These are phyloP conservation scores for Candida insectorum DNA, from an alignment of 805 yeast species.

Conservation along the genomic window DNA sequence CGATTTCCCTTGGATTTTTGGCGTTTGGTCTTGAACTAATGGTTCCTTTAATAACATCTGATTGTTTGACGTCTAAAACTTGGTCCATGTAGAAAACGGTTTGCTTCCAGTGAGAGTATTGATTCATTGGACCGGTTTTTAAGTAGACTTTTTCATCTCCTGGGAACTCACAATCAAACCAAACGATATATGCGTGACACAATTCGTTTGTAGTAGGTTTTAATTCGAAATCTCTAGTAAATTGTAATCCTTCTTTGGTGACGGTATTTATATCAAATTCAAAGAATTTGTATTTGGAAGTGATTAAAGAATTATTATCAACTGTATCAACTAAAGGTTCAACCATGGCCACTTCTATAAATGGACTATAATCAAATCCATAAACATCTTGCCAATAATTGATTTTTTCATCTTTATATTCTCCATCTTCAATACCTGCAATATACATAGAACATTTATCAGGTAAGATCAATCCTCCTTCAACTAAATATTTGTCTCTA, in stretches of 20 bases:
- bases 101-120: conserved; percentile 98
- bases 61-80: conserved; percentile 71
- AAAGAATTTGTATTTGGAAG: conserved; percentile 68
- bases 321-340: conserved; percentile 98
- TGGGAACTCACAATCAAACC: conserved; percentile 95
- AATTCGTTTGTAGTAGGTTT: conserved; percentile 74
- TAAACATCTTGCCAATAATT: conserved; percentile 96
- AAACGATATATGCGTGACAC: conserved; percentile 85
- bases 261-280: conserved; percentile 91
- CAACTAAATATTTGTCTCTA: conserved; percentile 78
- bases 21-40: conserved; percentile 75
- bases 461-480: conserved; percentile 91
- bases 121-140: conserved; percentile 91
- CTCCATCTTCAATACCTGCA: conserved; percentile 91
- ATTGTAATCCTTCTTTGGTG: conserved; percentile 75
- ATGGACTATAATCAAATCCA: conserved; percentile 94
- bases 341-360: conserved; percentile 77
- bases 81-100: conserved; percentile 88
- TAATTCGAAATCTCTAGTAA: conserved; percentile 64
- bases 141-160: conserved; percentile 64
- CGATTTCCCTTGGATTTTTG: conserved; percentile 84
- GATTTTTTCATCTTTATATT: conserved; percentile 87
- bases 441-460: conserved; percentile 86
- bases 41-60: conserved; percentile 70
- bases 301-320: conserved; percentile 65